Evolutionary conservation across 2,329 filamentous ascomycete genomes (phyloP), one percentile per base, ranked within the genome.

Genomic region (Cladosporium sphaerospermum): DNA sequence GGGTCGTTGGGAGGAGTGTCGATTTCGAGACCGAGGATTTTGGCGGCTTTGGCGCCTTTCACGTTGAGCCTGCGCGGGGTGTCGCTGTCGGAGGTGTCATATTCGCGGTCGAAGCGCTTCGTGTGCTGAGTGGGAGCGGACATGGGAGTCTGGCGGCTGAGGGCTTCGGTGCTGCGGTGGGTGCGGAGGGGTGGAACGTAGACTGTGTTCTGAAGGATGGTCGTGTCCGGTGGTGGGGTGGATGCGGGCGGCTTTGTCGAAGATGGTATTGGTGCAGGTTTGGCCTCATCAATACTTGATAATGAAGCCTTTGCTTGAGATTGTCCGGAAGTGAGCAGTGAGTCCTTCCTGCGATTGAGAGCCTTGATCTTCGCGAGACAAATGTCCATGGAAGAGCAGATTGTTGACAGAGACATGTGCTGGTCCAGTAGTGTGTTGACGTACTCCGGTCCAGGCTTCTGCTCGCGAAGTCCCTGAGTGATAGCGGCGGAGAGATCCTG

Each of bases 371-470:
- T 65, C 6, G 65, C 64, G 40, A 65, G 60, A 54, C 64, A 66
- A 28, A 67, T 65, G 44, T 67, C 64, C 62, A 67, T 67, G 1
- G 64, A 66, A 36, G 62, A 64, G 51, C 59, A 63, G 42, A 65
- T 56, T 4, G 64, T 61, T 5, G 61, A 54, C 9, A 67, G 58
- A 14, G 59, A 60, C 32, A 67, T 51, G 32, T 67, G 65, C 53
- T 66, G 63, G 41, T 65, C 60, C 10, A 67, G 53, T 37, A 67
- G 52, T 6, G 52, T 55, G 45, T 62, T 62, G n/a, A 53, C 52
- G 45, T 62, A 59, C 19, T 65, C 61, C 6, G 64, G 58, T 6
- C 57, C 59, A 6, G 58, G 44, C 40, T 58, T 57, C 32, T 59
- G 54, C 18, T 61, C 59, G 40, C 59, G 57, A 23, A 67, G 45